Base-by-base conservation (phyloP, 1,139 yeast species). In the Scheffersomyces titani region DNA sequence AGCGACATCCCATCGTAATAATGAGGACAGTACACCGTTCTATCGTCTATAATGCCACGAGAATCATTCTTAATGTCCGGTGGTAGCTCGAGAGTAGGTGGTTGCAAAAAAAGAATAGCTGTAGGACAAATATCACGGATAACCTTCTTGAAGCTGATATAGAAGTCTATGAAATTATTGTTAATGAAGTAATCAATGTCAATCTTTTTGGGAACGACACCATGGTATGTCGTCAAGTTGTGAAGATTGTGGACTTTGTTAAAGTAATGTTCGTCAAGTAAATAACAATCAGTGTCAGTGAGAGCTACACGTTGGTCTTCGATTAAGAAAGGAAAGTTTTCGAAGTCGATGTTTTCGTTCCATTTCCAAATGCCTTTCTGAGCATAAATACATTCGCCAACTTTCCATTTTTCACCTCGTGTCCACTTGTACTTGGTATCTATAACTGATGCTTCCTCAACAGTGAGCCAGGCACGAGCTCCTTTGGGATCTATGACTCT, bases 1-100 rank as follows among this genome's bases (percentile, higher is more conserved):
- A 94, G 74, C 1, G 98, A 90, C 84, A 93, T 82, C 0, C 98
- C 98, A 70, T 93, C 98, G 67, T 93, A 93, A 68, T 88, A 93
- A 72, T 93, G 98, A 1, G 97, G 96, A 44, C 96, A 86, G 64
- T 87, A 88, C 0, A 90, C 86, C 0, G 93, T 88, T 58, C 81
- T 83, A 1, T 76, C 70, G 65, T 91, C 97, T 20, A 91, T 72
- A 49, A 86, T 71, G 3, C 77, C 65, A 9, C 80, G 67, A 0
- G 73, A 72, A 20, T 89, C 82, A 6, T 80, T 79, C 59, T 79
- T 81, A 56, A 92, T 72, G 9, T 73, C 70, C 0, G 98, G 98
- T 0, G 98, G 97, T 3, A 83, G 69, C 61, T 89, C 90, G 61
- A 93, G 75, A 0, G 90, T 96, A 1, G 97, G 97, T 0, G 96